Percentiles rank a stretch among this genome's conserved stretches.
Conservation (phyloP, 2,329 filamentous ascomycete species). For the Pyrenochaeta sp. region DNA sequence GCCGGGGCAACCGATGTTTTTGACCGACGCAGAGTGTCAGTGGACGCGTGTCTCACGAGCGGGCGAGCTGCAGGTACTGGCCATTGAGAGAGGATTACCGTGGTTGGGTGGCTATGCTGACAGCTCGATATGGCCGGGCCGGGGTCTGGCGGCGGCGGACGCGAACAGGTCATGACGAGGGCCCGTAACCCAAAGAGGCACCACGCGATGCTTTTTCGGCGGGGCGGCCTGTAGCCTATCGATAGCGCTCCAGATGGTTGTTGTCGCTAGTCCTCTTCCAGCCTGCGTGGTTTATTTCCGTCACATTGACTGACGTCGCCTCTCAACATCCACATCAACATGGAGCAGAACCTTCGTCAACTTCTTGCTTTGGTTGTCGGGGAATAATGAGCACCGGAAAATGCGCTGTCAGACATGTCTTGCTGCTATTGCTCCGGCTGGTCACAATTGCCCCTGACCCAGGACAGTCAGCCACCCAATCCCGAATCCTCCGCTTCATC, state of each 20-base stretch:
- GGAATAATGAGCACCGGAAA: not conserved
- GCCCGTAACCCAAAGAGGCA: too few relatives aligned
- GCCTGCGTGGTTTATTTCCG: too few relatives aligned
- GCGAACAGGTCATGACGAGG: not conserved
- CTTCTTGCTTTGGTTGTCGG: too few relatives aligned
- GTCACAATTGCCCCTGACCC: not conserved
- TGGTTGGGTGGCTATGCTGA: conserved; percentile 6
- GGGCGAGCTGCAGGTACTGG: conserved; percentile 5
- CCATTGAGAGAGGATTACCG: conserved; percentile 2
- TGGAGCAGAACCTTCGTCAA: too few relatives aligned
- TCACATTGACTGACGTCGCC: too few relatives aligned
- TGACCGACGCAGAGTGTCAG: conserved; percentile 2
- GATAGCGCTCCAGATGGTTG: too few relatives aligned
- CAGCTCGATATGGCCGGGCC: not conserved
- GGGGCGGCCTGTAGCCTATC: conserved; percentile 1
- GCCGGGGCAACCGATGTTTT: conserved; percentile 4
- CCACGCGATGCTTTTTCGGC: not conserved
- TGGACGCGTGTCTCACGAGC: conserved; percentile 5
- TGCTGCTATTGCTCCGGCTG: not conserved
- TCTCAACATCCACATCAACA: too few relatives aligned
- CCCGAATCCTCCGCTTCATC: not conserved
- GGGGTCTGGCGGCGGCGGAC: not conserved
- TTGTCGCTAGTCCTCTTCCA: too few relatives aligned
- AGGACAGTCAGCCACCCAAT: not conserved
- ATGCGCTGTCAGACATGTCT: not conserved